These are phyloP conservation scores for Macrotyloma uniflorum DNA, from an alignment of 306 rosid genomes.

Conservation along the genomic window DNA sequence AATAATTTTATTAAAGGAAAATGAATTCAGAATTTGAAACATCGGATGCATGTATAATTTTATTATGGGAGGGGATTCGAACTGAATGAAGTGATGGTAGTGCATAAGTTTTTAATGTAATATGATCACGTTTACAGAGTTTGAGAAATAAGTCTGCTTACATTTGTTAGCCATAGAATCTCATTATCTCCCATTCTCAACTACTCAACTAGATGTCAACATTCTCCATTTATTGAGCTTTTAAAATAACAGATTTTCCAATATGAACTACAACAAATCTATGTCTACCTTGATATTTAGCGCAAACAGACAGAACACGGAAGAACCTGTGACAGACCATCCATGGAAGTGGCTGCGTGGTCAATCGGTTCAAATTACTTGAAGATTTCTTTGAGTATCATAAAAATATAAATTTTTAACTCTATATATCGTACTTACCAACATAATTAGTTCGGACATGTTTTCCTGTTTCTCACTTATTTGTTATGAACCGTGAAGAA, in stretches of 20 bases:
- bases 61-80: neutral
- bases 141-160: neutral
- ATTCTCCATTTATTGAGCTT: slow-evolving; percentile 6
- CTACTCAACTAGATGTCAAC: neutral
- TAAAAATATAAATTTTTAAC: neutral
- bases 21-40: slow-evolving; percentile 3
- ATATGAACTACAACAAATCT: neutral
- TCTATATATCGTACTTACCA: neutral
- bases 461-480: neutral
- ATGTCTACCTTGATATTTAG: neutral
- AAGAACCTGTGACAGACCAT: neutral
- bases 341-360: slow-evolving; percentile 5
- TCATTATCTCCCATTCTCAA: neutral
- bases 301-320: neutral
- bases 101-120: neutral
- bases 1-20: neutral
- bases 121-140: neutral
- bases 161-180: neutral
- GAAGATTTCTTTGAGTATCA: neutral
- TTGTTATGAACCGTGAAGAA: slow-evolving; percentile 7
- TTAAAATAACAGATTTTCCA: neutral
- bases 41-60: neutral
- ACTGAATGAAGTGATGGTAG: neutral
- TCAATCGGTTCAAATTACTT: neutral
- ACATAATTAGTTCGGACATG: neutral